Base-by-base conservation (phyloP, 2,329 filamentous ascomycete genomes). In the Ustilaginoidea virens region DNA sequence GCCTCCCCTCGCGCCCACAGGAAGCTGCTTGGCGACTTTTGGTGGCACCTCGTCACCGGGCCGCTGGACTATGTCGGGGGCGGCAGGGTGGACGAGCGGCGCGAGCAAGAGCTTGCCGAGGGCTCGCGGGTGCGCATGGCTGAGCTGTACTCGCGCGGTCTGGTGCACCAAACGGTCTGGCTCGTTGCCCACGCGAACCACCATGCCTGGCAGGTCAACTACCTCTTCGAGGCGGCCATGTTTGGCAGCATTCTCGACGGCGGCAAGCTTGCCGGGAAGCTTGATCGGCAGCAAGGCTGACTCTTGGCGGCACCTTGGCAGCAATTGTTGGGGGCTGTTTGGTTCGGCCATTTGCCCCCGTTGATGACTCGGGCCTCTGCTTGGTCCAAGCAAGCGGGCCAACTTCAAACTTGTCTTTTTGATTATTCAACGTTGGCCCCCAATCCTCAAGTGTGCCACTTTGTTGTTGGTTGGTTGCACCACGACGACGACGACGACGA, bases 181-280 rank as follows among this genome's bases (percentile, higher is more conserved):
- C 32, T 41, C 7, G 28, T 41, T 9, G 34, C 38, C 6, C 39
- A 41, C 28, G 39, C 38, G 4, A 36, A 17, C n/a, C 38, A 37
- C 18, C 39, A 41, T 17, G 46, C 45, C 17, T 49, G 46, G 46
- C 45, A 48, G 26, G 36, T 49, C 3, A 49, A 49, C 18, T 39
- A 41, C 10, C 15, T 49, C 7, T 48, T 49, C 9, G 45, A 49
- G 28, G 46, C 46, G 4, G 46, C 46, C 24, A 49, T 49, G 46
- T 49, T 48, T 39, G 46, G 46, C 11, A 49, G 46, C 8, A 41
- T 49, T 16, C 38, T 49, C 3, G 46, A 49, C 16, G 41, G 42
- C 0, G 46, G 46, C 5, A 34, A 36, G 13, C 20, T 49, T 26
- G 38, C 37, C 5, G 45, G 46, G 21, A 49, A 49, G 30, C 36